These are phyloP conservation scores for Ceratocystiopsis minuta DNA, from an alignment of 2,329 filamentous ascomycete genomes.

Conservation along the genomic window DNA sequence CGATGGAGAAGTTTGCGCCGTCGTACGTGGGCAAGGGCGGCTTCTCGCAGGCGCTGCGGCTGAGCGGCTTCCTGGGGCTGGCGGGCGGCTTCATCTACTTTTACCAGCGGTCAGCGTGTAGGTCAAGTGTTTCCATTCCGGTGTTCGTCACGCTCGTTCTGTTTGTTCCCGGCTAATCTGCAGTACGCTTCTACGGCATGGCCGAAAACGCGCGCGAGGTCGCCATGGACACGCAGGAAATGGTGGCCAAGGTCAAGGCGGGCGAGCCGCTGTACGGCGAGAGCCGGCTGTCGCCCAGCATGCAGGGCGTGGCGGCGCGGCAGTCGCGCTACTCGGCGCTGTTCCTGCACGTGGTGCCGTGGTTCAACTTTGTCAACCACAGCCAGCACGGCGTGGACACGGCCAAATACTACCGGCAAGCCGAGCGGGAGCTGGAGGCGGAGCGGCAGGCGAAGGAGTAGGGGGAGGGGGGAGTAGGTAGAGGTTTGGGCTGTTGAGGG, in stretches of 20 bases:
- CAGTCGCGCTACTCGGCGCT: slow-evolving; percentile 84
- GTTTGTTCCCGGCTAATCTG: too few relatives aligned
- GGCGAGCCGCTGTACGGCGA: slow-evolving; percentile 80
- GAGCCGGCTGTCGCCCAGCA: slow-evolving; percentile 60
- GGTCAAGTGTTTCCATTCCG: too few relatives aligned
- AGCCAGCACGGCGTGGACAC: slow-evolving; percentile 91
- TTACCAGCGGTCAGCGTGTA: slow-evolving; percentile 72
- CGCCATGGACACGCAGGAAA: slow-evolving; percentile 94
- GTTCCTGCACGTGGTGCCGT: slow-evolving; percentile 71
- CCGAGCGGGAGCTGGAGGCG: slow-evolving; percentile 79
- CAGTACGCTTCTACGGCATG: slow-evolving; percentile 92
- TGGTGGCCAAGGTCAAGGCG: slow-evolving; percentile 89
- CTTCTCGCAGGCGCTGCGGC: slow-evolving; percentile 66
- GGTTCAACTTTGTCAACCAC: slow-evolving; percentile 99
- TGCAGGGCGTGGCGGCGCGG: slow-evolving; percentile 81
- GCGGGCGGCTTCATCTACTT: slow-evolving; percentile 68
- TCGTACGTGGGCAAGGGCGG: slow-evolving; percentile 70
- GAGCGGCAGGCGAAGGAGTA: slow-evolving; percentile 26
- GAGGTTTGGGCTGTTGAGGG: too few relatives aligned
- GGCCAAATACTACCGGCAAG: slow-evolving; percentile 93
- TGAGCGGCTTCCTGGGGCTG: slow-evolving; percentile 54
- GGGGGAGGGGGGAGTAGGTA: too few relatives aligned
- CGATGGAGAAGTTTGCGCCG: slow-evolving; percentile 71
- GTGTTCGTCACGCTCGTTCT: too few relatives aligned
- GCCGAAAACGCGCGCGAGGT: slow-evolving; percentile 82